Evolutionary conservation across 2,329 filamentous ascomycete species (phyloP).

Genomic region (Tolypocladium inflatum): DNA sequence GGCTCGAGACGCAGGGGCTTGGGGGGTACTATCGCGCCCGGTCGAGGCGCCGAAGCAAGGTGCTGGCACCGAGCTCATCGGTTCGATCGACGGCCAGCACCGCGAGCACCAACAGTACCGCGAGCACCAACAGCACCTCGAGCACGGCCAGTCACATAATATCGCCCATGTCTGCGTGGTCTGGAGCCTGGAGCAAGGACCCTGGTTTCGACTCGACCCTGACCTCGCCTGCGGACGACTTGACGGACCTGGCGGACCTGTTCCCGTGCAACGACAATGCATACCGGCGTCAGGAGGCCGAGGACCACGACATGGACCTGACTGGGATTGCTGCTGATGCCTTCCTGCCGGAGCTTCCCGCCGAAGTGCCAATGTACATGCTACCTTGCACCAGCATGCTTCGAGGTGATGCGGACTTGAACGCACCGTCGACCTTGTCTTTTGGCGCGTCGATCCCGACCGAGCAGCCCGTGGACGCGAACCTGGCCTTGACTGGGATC

Average conservation of each 20-base stretch:
- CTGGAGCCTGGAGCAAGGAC: conserved; percentile 27
- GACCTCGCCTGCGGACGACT: conserved; percentile 35
- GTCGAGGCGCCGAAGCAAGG: conserved; percentile 26
- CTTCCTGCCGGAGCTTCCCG: conserved; percentile 32
- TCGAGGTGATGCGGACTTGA: background rate
- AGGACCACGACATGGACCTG: conserved; percentile 8
- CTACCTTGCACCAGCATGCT: background rate
- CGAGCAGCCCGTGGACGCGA: background rate
- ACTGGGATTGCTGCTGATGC: conserved; percentile 10
- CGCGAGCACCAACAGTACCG: conserved; percentile 26
- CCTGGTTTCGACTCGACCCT: conserved; percentile 32
- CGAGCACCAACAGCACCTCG: conserved; percentile 24
- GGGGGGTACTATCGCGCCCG: conserved; percentile 18
- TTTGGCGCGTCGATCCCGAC: background rate
- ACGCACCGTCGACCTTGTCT: background rate
- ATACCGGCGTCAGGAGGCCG: conserved; percentile 10
- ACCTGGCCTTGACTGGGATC: background rate
- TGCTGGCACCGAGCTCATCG: conserved; percentile 36
- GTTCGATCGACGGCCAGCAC: conserved; percentile 34
- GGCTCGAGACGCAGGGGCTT: conserved; percentile 27
- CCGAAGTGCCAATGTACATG: conserved; percentile 24
- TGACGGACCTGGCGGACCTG: conserved; percentile 22
- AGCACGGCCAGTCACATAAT: conserved; percentile 30
- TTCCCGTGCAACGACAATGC: conserved; percentile 15
- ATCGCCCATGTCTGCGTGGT: conserved; percentile 37